Evolutionary conservation across 371 early-diverging fungal species (phyloP), one percentile per base, ranked within the genome.

Genomic region (Lichtheimia ornata): DNA sequence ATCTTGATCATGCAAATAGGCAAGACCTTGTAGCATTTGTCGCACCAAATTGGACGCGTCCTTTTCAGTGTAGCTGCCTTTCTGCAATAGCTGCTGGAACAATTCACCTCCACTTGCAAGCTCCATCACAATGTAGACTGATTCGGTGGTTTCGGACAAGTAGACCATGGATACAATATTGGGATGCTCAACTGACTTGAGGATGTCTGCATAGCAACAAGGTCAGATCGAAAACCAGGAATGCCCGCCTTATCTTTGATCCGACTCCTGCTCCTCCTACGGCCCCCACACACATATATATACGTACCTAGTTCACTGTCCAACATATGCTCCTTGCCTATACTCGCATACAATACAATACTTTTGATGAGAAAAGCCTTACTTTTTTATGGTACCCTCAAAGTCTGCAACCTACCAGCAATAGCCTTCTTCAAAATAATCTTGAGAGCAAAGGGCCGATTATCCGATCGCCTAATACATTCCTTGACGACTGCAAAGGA

Each of bases 21-120:
- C 84, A 17, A 97, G 77, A 3, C 94, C 95, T 50, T 85, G 80
- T 0, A 94, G 62, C 43, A 97, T 84, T 70, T 94, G 91, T 42
- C 84, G 67, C 27, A 94, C 80, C 27, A 87, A 58, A 15, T 73
- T 72, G 6, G 85, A 77, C 15, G 92, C 88, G 63, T 93, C 93
- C 20, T 73, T 72, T 65, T 94, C 94, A 18, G 89, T 87, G 71
- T 92, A 93, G 52, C 81, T 85, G 5, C 93, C 93, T 41, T 88
- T 84, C 25, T 84, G 79, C 51, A 93, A 81, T 42, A 94, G 84
- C 41, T 91, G 91, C 30, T 92, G 91, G 68, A 92, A 94, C 18
- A 94, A 77, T 72, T 94, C 94, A 15, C 94, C 94, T 41, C 94
- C 94, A n/a, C 87, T 88, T 13, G 92, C 92, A 13, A 94, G 83